Base-by-base conservation (phyloP, 1,139 yeast genomes). In the Sugiyamaella novakii region DNA sequence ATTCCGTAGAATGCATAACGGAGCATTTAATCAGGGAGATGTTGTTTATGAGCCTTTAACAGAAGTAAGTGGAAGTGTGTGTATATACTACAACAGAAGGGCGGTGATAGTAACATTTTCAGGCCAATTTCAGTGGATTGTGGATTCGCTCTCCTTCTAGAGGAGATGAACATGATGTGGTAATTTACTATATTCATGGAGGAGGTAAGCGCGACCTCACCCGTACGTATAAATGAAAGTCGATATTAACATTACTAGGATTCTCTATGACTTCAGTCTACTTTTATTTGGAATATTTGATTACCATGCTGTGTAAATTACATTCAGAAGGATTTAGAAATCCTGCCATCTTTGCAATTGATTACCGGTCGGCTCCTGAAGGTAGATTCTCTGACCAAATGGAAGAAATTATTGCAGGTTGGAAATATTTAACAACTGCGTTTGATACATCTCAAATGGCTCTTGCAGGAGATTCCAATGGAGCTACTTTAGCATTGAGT, bases 271-370 rank as follows among this genome's bases (percentile, higher is more conserved):
- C 61, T 8, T 60, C 66, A 5, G 70, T 70, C 1, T 69, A 67
- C 54, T 65, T 70, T 42, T 74, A 73, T 51, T 50, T 68, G 14
- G 78, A 75, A 54, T 74, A 66, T 53, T 49, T 73, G 17, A 59
- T 64, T 39, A 61, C 72, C 10, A 51, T 72, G 48, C 67, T 72
- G 29, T 65, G 68, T 5, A 58, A 69, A 14, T 62, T 75, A 28
- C 66, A 70, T 27, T 59, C 70, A 42, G 75, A 73, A 53, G 79
- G 79, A 1, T 74, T 75, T 52, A 55, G 63, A 25, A 73, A 71
- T 52, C 79, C 80, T 1, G 71, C 68, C 1, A 63, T 74, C 3
- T 71, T 72, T 46, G 67, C 74, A 3, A 54, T 69, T 14, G 69
- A 71, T 27, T 57, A 68, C 39, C 61, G 61, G 15, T 59, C 59